Base-by-base conservation (phyloP, 1,284 basidiomycete species). In the Takashimella tepidaria region DNA sequence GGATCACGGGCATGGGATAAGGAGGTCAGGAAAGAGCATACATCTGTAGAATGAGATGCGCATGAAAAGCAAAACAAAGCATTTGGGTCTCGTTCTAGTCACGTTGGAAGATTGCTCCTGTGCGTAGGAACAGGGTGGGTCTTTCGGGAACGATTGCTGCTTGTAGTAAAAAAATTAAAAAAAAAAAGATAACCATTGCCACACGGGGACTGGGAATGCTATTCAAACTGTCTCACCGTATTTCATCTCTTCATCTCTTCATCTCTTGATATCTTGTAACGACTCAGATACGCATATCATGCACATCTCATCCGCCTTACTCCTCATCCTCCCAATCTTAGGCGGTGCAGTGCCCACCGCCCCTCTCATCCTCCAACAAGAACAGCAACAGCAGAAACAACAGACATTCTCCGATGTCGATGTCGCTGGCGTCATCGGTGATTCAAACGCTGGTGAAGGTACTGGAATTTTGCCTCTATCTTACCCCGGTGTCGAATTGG, bases 401-500 rank as follows among this genome's bases (percentile, higher is more conserved):
- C 31, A 16, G 16, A 8, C 31, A 16, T 8, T 8, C 31, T 37
- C 31, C 10, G 31, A 37, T 16, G 10, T 37, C 16, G 10, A 8
- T 16, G 31, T 16, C 16, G 16, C 31, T 8, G 31, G 31, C 31
- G n/a, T n/a, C n/a, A n/a, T n/a, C n/a, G n/a, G n/a, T n/a, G n/a
- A n/a, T n/a, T n/a, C n/a, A n/a, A 37, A 37, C 10, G 16, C 31
- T 37, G 8, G 31, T 8, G 16, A 16, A 8, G 10, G 10, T 8
- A 37, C 31, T 16, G 31, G 10, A 8, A 16, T 8, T 8, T 8
- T 37, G 31, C 31, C 31, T 8, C 10, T 37, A 37, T 37, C 31
- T 37, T 8, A 8, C 31, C 56, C 43, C 81, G 79, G 31, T 23
- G 79, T 81, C 69, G 76, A 76, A 62, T 76, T 90, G 54, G 84